phyloP scores from a whole-genome alignment of 1,284 basidiomycete species.

The Pascua guehoae region DNA sequence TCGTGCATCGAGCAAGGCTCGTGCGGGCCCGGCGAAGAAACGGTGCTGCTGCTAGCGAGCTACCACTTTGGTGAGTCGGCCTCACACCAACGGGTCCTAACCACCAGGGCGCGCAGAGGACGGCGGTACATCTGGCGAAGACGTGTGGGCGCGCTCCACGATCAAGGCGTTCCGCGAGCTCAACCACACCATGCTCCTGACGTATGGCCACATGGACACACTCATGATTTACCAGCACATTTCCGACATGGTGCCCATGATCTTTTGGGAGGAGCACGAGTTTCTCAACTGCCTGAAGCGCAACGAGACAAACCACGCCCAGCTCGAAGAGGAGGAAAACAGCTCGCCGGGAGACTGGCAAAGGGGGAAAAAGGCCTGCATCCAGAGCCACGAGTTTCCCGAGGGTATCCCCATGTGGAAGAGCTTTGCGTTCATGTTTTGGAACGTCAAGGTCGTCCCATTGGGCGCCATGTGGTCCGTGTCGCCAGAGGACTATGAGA shows the following conservation, averaged over 20 bases:
- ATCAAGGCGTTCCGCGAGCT: constrained; percentile 27
- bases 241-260: constrained; percentile 26
- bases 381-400: constrained; percentile 19
- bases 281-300: constrained; percentile 19
- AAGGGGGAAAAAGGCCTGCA: constrained; percentile 17
- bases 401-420: constrained; percentile 46
- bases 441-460: constrained; percentile 27
- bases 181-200: constrained; percentile 35
- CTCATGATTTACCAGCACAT: constrained; percentile 37
- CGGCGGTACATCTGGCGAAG: constrained; percentile 14
- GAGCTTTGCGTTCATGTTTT: constrained; percentile 40
- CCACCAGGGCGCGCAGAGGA: neutral
- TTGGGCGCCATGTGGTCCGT: constrained; percentile 42
- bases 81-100: too few species aligned
- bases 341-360: constrained; percentile 8
- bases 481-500: constrained; percentile 40
- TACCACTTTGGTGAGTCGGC: constrained; percentile 24
- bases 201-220: constrained; percentile 28
- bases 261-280: constrained; percentile 27
- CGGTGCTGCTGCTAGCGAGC: constrained; percentile 27
- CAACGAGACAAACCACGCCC: constrained; percentile 17
- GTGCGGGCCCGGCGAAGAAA: constrained; percentile 20
- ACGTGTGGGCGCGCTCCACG: constrained; percentile 26
- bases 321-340: constrained; percentile 9
- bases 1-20: constrained; percentile 18